Evolutionary conservation across 139 green algal genomes (phyloP), one percentile per base, ranked within the genome.

Genomic region (Picochlorum sp.): DNA sequence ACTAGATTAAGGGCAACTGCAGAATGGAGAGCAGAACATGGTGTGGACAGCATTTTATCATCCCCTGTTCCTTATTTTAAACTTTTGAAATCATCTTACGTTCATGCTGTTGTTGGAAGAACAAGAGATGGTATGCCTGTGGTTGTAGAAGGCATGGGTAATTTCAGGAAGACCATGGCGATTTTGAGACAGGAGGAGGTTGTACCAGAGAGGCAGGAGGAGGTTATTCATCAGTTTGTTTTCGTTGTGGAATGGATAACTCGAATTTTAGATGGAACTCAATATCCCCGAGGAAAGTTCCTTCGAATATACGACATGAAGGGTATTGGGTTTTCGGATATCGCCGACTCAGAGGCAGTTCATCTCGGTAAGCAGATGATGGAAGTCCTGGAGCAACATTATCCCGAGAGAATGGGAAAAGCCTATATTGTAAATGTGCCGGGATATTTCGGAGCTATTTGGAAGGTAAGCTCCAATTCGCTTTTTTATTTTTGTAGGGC

Each of bases 271-370:
- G 32, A 53, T 31, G 13, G 13, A 33, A 51, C 37, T 7, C 31
- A n/a, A 24, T 22, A 26, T 20, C 24, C 28, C 13, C n/a, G 18
- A 33, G 55, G 55, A 33, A n/a, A 35, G 6, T 61, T 61, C 30
- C n/a, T 61, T 22, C n/a, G 55, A 20, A 49, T 61, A 20, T 61
- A 50, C n/a, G 55, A 61, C 20, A 36, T 61, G 31, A 61, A 61
- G 20, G 32, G 55, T 20, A 51, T 61, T 22, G 5, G 32, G 7
- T 51, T 61, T 22, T 37, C 30, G 7, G 55, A 61, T 32, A 18
- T 61, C 20, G 32, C 55, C 13, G 55, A 61, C 22, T 41, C 45
- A 16, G 29, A 61, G 25, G 55, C 32, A 13, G 33, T 61, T 7
- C n/a, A 35, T 12, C 32, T 61, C 24, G 55, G 55, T n/a, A 35